Evolutionary conservation across 768 basidiomycete species (phyloP).

Genomic region (Pholiota molesta): DNA sequence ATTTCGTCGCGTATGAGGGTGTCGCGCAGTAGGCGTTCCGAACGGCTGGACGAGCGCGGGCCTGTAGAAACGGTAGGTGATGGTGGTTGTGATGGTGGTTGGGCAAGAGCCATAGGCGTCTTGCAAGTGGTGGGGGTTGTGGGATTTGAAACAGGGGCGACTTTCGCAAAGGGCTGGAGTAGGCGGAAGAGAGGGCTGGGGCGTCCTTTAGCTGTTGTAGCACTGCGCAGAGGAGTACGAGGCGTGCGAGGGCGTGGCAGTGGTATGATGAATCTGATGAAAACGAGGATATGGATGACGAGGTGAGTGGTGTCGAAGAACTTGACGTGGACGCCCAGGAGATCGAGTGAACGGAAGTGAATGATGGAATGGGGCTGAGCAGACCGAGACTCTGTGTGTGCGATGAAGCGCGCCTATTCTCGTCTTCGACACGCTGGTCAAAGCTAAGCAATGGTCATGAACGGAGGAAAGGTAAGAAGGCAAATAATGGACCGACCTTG

Average conservation of each 20-base stretch:
- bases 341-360: constrained; percentile 2
- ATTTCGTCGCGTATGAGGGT: constrained; percentile 51
- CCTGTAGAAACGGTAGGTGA: not conserved
- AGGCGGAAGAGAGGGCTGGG: constrained; percentile 21
- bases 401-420: not conserved
- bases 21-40: constrained; percentile 58
- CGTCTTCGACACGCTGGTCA: constrained; percentile 9
- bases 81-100: constrained; percentile 7
- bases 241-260: not conserved
- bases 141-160: not conserved
- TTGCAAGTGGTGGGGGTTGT: constrained; percentile 7
- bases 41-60: constrained; percentile 48
- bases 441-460: not conserved
- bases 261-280: not conserved
- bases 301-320: constrained; percentile 2
- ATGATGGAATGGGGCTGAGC: constrained; percentile 19
- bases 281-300: not conserved
- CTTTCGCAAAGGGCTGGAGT: constrained; percentile 16
- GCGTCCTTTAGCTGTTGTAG: constrained; percentile 3
- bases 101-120: constrained; percentile 8
- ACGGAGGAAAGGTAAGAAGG: not conserved
- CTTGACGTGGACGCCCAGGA: not conserved
- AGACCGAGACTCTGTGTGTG: constrained; percentile 23
- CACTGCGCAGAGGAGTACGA: constrained; percentile 8
- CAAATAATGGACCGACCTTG: not conserved